A percentile compares a stretch with the other conserved stretches of the same genome.
phyloP scores from a whole-genome alignment of 331 rosid genomes.

The Telfairia occidentalis region DNA sequence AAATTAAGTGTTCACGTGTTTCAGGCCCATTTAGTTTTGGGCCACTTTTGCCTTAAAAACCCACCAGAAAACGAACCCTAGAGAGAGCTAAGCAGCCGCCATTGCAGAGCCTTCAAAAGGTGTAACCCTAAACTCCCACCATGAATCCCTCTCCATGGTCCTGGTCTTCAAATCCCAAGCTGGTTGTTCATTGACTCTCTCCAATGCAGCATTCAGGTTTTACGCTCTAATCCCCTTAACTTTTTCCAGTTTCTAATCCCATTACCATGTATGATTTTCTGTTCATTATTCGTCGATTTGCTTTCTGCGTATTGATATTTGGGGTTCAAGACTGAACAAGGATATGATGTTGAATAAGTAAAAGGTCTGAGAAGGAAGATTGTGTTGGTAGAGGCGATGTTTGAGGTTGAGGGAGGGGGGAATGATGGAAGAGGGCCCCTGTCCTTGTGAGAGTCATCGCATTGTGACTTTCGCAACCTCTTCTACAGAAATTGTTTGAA shows the following conservation, averaged over 20 bases:
- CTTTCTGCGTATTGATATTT: too few species aligned
- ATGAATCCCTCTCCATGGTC: background rate
- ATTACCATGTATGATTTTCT: background rate
- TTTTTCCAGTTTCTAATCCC: background rate
- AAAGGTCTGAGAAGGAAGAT: conserved; percentile 74
- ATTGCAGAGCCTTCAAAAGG: background rate
- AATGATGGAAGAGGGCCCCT: conserved; percentile 56
- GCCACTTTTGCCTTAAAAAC: too few species aligned
- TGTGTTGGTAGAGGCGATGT: conserved; percentile 21
- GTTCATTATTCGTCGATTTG: background rate
- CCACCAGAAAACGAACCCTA: background rate
- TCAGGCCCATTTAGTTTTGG: too few species aligned
- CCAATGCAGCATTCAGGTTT: background rate
- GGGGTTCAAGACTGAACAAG: background rate
- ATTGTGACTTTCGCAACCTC: conserved; percentile 80
- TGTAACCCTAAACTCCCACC: background rate
- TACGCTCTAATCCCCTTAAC: background rate
- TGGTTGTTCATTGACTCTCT: background rate
- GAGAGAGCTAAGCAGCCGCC: background rate
- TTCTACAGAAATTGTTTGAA: conserved; percentile 35
- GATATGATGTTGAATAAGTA: conserved; percentile 69
- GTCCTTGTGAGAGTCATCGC: conserved; percentile 59
- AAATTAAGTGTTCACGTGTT: too few species aligned
- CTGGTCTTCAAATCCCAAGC: background rate
- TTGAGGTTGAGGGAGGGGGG: conserved; percentile 12